Percentiles rank a stretch among this genome's conserved stretches.
These are phyloP conservation scores for Chytriomyces sp. DNA, from an alignment of 192 early-diverging fungal species.

Conservation along the genomic window DNA sequence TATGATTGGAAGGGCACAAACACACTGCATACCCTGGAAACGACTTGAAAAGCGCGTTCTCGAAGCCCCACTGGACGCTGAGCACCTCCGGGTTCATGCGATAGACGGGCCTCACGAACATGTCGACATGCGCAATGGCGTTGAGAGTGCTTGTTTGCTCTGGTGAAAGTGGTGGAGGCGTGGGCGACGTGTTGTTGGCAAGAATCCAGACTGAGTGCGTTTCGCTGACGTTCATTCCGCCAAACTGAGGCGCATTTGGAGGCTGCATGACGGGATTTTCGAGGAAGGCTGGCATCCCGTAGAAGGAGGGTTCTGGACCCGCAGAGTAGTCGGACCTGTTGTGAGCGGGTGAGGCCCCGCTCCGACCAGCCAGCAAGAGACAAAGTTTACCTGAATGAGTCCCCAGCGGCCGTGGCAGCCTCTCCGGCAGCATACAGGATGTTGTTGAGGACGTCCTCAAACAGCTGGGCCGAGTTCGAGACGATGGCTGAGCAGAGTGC, in stretches of 20 bases:
- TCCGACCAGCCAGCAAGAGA: too few species aligned
- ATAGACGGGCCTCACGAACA: conserved; percentile 29
- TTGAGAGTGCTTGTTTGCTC: conserved; percentile 21
- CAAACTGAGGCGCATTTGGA: background rate
- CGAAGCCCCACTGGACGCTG: conserved; percentile 32
- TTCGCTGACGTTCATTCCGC: conserved; percentile 16
- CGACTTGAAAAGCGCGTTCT: conserved; percentile 33
- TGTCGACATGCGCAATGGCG: conserved; percentile 31
- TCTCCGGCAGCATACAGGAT: conserved; percentile 8
- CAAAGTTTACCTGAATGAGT: conserved; percentile 7
- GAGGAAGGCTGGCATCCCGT: conserved; percentile 14
- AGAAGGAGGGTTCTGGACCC: conserved; percentile 21
- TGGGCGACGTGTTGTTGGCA: background rate
- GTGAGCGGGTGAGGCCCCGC: too few species aligned
- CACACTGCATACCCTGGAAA: conserved; percentile 36
- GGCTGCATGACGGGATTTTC: conserved; percentile 13
- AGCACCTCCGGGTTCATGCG: conserved; percentile 20
- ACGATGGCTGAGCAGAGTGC: conserved; percentile 18
- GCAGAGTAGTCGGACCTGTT: conserved; percentile 32
- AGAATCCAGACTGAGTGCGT: conserved; percentile 34
- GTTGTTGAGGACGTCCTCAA: conserved; percentile 26
- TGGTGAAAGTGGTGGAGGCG: conserved; percentile 23
- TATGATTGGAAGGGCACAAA: too few species aligned
- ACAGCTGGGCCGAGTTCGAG: conserved; percentile 26
- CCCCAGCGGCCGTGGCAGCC: conserved; percentile 3